phyloP scores from a whole-genome alignment of 768 basidiomycete species.

The Lyophyllum semitale region DNA sequence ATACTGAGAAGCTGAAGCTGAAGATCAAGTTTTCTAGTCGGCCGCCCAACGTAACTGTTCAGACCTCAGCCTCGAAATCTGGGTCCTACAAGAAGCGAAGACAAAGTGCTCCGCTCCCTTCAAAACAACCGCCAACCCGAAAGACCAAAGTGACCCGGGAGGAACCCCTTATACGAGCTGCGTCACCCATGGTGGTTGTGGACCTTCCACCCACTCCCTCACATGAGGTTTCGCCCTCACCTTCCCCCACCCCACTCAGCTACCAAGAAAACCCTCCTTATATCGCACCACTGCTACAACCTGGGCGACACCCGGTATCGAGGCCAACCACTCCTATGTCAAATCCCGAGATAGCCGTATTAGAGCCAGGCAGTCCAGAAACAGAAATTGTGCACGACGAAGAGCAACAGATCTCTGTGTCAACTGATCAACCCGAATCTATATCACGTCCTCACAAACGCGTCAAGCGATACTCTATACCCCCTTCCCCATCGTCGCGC shows the following conservation, averaged over 20 bases:
- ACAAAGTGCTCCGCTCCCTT: conserved; percentile 16
- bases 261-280: neutral
- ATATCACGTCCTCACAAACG: conserved; percentile 17
- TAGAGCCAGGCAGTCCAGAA: conserved; percentile 16
- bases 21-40: conserved; percentile 33
- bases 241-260: neutral
- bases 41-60: conserved; percentile 16
- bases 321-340: conserved; percentile 24
- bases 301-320: neutral
- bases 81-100: conserved; percentile 25
- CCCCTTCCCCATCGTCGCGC: conserved; percentile 6
- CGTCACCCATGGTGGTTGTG: neutral
- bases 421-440: conserved; percentile 6
- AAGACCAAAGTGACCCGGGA: neutral
- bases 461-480: conserved; percentile 10
- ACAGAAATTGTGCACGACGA: neutral
- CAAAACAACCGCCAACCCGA: conserved; percentile 15
- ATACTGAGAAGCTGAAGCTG: conserved; percentile 37
- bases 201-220: neutral
- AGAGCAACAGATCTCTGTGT: neutral
- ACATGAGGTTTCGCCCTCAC: neutral
- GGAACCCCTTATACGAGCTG: neutral
- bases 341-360: conserved; percentile 29
- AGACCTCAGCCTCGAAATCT: conserved; percentile 24
- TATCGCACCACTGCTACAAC: neutral